Evolutionary conservation across 208 protist genomes (phyloP), one percentile per base, ranked within the genome.

Genomic region (Trypanosoma theileri): DNA sequence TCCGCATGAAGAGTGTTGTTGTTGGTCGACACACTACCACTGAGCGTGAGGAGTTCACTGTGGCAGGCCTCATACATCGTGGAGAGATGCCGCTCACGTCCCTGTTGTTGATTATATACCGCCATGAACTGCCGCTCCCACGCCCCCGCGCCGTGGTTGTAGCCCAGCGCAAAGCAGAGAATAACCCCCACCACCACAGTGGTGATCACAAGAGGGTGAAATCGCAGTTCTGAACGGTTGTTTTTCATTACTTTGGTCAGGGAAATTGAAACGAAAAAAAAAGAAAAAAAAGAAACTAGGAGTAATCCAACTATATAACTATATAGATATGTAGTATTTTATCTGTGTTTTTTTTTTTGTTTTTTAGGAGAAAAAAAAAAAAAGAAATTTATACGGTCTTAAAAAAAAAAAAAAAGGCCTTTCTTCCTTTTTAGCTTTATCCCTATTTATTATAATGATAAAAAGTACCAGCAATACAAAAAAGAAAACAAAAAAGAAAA

Each of bases 121-220:
- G 53, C 3, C 48, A 69, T 21, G 45, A 72, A 72, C 0, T 57
- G 16, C n/a, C 50, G 59, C 19, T 77, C 69, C 56, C 66, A 63
- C 28, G 54, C n/a, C 26, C 11, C 62, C 11, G 70, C 71, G 26
- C 81, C 78, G 41, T 24, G 71, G 55, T 77, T 75, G 44, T 87
- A 87, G 46, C 81, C 75, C 16, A 79, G 40, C 8, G 69, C 66
- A 52, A 84, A 71, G 26, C 53, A 79, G 16, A 74, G 41, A 41
- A 87, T 59, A 3, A 79, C 10, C 42, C 70, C 41, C 52, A 80
- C 26, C 0, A 81, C 51, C 0, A 73, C 57, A 16, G 66, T 61
- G 3, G 69, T 59, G 19, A 81, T 28, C 53, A 73, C 55, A 44
- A 77, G 66, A 16, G 75, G 75, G 61, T 84, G 81, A 28, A 83